Base-by-base conservation (phyloP, 2,329 filamentous ascomycete genomes). In the Pyricularia sp. region DNA sequence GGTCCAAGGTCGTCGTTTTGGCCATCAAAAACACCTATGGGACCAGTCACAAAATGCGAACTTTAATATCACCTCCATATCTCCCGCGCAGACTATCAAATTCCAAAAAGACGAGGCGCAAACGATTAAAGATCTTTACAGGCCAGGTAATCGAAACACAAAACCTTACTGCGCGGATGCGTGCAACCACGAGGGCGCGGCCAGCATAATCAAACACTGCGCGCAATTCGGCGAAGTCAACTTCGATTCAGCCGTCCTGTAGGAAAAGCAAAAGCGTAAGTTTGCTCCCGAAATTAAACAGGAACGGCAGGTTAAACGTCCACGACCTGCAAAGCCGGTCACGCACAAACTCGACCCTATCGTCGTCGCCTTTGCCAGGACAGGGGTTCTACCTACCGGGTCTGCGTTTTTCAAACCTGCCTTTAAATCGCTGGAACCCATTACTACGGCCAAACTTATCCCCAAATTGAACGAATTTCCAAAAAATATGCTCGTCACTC, bases 221-320 rank as follows among this genome's bases (percentile, higher is more conserved):
- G 61, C 61, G 26, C 35, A 62, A 10, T 53, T 62, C 28, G 35
- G 61, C 61, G 13, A 26, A 9, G 33, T 62, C 9, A 53, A 30
- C 35, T 28, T 62, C 4, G 33, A 13, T 22, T 62, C 61, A 3
- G 61, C 61, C 16, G 22, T 44, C n/a, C 35, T 62, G 30, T 35
- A 83, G 2, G 86, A 90, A 69, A 88, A 91, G 66, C 86, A 90
- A 68, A 88, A 91, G 70, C 78, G 87, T 0, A 88, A 90, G 67
- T 75, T 91, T 0, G 78, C 84, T 0, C 85, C 85, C 0, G 88
- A 91, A 66, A 79, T 83, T 0, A 84, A 90, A 68, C 74, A 81
- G 30, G 84, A 90, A 69, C 75, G 79, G 0, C 75, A 88, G 62
- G 68, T 84, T 0, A 76, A 88, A 67, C 76, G 75, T 1, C 82